These are phyloP conservation scores for Zymoseptoria passerinii DNA, from an alignment of 2,329 filamentous ascomycete genomes.

Conservation along the genomic window DNA sequence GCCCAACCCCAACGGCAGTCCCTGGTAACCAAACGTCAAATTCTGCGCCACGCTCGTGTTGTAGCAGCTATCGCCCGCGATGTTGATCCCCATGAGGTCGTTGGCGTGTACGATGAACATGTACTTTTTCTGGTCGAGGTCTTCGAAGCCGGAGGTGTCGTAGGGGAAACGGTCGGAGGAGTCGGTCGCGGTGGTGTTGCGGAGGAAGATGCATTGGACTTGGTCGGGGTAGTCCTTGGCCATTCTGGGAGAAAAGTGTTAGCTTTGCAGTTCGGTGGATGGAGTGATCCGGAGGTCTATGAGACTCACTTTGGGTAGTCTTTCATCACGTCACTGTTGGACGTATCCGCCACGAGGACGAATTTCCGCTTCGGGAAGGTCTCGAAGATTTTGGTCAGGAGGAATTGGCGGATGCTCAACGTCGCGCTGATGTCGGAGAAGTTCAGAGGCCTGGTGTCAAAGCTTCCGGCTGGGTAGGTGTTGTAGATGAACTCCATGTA, in stretches of 20 bases:
- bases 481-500: slow-evolving; percentile 76
- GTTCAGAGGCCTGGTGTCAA: slow-evolving; percentile 70
- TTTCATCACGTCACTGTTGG: slow-evolving; percentile 67
- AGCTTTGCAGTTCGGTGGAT: neutral
- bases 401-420: slow-evolving; percentile 59
- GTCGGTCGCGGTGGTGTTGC: slow-evolving; percentile 67
- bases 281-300: neutral
- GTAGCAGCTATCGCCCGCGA: slow-evolving; percentile 59
- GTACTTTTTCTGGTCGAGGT: slow-evolving; percentile 56
- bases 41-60: slow-evolving; percentile 60
- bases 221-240: slow-evolving; percentile 59
- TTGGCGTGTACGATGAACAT: slow-evolving; percentile 74
- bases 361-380: slow-evolving; percentile 70
- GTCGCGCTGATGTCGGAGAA: slow-evolving; percentile 69
- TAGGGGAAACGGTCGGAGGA: slow-evolving; percentile 62
- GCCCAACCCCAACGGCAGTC: slow-evolving; percentile 25
- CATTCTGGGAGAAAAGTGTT: slow-evolving; percentile 30
- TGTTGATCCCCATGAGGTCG: slow-evolving; percentile 58
- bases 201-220: slow-evolving; percentile 68
- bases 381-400: slow-evolving; percentile 63
- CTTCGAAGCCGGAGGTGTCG: slow-evolving; percentile 63
- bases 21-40: slow-evolving; percentile 61
- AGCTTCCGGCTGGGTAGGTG: slow-evolving; percentile 67
- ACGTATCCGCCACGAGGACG: slow-evolving; percentile 67
- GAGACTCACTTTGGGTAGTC: slow-evolving; percentile 30